Evolutionary conservation across 192 early-diverging fungal genomes (phyloP).

Genomic region (Backusella westeae): DNA sequence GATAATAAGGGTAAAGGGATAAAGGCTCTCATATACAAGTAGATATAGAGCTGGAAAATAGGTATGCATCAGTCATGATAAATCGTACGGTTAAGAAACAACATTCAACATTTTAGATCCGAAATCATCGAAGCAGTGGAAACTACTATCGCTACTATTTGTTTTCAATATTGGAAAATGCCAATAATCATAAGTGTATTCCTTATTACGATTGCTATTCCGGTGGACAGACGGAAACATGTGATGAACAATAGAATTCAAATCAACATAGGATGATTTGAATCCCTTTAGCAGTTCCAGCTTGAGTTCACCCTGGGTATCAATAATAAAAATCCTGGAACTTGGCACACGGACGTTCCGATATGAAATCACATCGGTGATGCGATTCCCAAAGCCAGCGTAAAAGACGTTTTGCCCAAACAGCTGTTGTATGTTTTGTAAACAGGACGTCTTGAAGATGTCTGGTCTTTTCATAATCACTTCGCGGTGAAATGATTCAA

Average conservation of each 20-base stretch:
- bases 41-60: neutral
- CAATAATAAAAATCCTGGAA: slow-evolving; percentile 96
- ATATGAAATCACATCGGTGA: slow-evolving; percentile 90
- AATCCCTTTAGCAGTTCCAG: slow-evolving; percentile 84
- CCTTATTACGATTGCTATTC: neutral
- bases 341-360: slow-evolving; percentile 88
- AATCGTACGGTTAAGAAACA: neutral
- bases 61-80: neutral
- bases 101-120: neutral
- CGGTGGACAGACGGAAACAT: slow-evolving; percentile 74
- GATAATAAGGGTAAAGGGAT: neutral
- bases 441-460: slow-evolving; percentile 94
- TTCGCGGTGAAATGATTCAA: slow-evolving; percentile 90
- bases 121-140: neutral
- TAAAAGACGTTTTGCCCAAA: slow-evolving; percentile 91
- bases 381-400: slow-evolving; percentile 95
- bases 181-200: neutral
- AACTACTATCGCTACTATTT: neutral
- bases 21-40: no score
- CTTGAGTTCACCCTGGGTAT: slow-evolving; percentile 85
- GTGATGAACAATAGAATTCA: slow-evolving; percentile 93
- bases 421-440: slow-evolving; percentile 84
- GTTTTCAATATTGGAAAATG: neutral
- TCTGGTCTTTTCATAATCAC: slow-evolving; percentile 94
- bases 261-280: slow-evolving; percentile 82